These are phyloP conservation scores for Blastobotrys peoriensis DNA, from an alignment of 805 yeast species.

Conservation along the genomic window DNA sequence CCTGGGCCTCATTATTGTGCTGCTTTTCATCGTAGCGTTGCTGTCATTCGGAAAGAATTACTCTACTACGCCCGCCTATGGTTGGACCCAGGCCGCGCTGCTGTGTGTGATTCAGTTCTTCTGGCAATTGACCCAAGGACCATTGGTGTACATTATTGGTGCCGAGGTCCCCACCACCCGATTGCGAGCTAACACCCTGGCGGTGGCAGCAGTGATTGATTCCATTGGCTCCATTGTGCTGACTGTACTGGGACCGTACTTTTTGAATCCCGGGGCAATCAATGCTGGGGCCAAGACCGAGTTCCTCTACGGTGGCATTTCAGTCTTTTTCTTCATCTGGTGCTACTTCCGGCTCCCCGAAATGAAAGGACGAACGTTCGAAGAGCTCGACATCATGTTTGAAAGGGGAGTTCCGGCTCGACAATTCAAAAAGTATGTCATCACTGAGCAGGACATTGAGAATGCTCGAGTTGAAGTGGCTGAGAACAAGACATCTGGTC, in stretches of 20 bases:
- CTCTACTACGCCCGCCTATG: constrained; percentile 18
- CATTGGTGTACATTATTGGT: constrained; percentile 36
- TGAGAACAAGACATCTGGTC: too few species aligned
- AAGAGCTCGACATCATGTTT: constrained; percentile 53
- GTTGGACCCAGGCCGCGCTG: constrained; percentile 36
- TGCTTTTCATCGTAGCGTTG: constrained; percentile 40
- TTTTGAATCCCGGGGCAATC: constrained; percentile 42
- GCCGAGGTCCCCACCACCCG: constrained; percentile 39
- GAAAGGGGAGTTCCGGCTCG: constrained; percentile 26
- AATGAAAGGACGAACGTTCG: constrained; percentile 50
- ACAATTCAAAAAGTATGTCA: too few species aligned
- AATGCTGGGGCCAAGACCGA: constrained; percentile 45
- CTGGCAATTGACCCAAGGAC: constrained; percentile 41
- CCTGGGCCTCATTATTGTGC: constrained; percentile 29
- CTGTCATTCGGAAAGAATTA: constrained; percentile 29
- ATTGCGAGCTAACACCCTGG: constrained; percentile 38
- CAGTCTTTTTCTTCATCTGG: constrained; percentile 34
- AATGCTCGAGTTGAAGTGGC: too few species aligned
- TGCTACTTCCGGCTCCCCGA: constrained; percentile 52
- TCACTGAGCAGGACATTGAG: too few species aligned
- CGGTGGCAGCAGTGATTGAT: constrained; percentile 33
- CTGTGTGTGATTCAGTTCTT: constrained; percentile 40
- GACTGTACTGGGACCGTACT: constrained; percentile 34
- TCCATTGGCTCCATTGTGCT: constrained; percentile 19
- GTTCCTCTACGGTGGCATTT: constrained; percentile 39